Conservation (phyloP, 2,329 filamentous ascomycete species). For the Blastomyces gilchristii region DNA sequence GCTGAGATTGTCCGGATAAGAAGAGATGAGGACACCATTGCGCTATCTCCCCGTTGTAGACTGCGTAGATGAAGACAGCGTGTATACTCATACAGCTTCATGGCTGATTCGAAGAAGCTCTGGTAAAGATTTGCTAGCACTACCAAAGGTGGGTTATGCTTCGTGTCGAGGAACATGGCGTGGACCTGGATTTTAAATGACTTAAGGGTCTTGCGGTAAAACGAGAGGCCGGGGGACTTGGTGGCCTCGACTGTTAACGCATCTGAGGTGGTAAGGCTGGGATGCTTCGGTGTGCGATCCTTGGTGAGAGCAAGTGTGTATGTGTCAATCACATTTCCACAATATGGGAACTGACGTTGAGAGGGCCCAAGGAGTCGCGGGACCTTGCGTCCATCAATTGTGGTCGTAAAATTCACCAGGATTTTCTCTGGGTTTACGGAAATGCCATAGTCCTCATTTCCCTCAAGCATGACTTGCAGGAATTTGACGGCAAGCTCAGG, state of each 20-base stretch:
- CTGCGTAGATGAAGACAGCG: conserved; percentile 47
- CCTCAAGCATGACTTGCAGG: conserved; percentile 67
- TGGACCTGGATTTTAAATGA: conserved; percentile 78
- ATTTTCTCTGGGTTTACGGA: conserved; percentile 67
- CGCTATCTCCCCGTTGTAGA: background rate
- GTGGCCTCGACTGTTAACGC: conserved; percentile 70
- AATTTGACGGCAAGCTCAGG: conserved; percentile 58
- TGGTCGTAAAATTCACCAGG: conserved; percentile 68
- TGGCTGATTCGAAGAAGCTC: conserved; percentile 67
- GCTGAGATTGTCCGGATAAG: conserved; percentile 56
- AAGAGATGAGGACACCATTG: conserved; percentile 46
- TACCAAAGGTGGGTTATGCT: conserved; percentile 59
- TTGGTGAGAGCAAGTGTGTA: conserved; percentile 64
- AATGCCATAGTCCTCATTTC: conserved; percentile 71
- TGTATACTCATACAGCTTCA: conserved; percentile 57
- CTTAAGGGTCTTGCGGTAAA: conserved; percentile 65
- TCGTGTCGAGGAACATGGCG: conserved; percentile 52
- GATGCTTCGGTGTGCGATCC: conserved; percentile 48
- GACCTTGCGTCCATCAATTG: conserved; percentile 45
- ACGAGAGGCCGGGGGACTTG: conserved; percentile 61
- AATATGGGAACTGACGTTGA: conserved; percentile 63
- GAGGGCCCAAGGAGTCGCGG: conserved; percentile 37
- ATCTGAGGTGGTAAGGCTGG: conserved; percentile 50
- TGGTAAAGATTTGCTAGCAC: conserved; percentile 65
- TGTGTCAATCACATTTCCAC: conserved; percentile 68